Percentiles rank a stretch among this genome's conserved stretches.
These are phyloP conservation scores for Aphanocladium album DNA, from an alignment of 2,329 filamentous ascomycete species.

Conservation along the genomic window DNA sequence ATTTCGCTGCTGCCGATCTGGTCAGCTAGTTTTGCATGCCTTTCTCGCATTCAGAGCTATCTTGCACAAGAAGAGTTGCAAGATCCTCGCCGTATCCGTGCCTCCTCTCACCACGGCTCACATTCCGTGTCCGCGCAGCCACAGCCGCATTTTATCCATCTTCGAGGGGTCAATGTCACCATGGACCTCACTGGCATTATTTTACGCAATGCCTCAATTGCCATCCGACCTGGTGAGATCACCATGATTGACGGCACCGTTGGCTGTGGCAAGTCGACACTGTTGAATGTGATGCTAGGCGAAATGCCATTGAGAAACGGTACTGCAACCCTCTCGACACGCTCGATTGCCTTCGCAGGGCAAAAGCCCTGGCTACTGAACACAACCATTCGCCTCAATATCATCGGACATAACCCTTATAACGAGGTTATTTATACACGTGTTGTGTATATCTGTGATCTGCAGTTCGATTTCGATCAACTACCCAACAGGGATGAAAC, in stretches of 20 bases:
- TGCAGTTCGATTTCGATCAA: neutral
- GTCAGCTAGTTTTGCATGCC: neutral
- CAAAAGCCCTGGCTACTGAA: constrained; percentile 40
- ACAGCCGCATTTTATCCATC: neutral
- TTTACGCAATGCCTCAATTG: neutral
- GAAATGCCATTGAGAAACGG: neutral
- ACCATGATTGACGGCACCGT: constrained; percentile 5
- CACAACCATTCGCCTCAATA: constrained; percentile 32
- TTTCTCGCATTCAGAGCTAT: neutral
- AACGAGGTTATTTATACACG: neutral
- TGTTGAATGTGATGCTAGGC: constrained; percentile 1
- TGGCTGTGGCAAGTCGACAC: constrained; percentile 8
- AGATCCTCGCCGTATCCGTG: neutral
- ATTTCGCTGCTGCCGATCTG: neutral
- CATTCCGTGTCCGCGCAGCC: neutral
- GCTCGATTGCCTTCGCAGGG: constrained; percentile 11
- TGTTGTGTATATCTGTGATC: neutral
- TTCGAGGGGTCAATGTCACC: neutral
- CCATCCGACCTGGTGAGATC: neutral
- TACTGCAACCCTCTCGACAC: neutral
- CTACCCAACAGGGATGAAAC: constrained; percentile 1
- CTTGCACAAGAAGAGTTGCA: neutral
- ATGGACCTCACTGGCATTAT: neutral
- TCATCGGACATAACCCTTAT: constrained; percentile 25
- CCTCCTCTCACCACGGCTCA: neutral